phyloP scores from a whole-genome alignment of 371 early-diverging fungal genomes.

The Saksenaea vasiformis region DNA sequence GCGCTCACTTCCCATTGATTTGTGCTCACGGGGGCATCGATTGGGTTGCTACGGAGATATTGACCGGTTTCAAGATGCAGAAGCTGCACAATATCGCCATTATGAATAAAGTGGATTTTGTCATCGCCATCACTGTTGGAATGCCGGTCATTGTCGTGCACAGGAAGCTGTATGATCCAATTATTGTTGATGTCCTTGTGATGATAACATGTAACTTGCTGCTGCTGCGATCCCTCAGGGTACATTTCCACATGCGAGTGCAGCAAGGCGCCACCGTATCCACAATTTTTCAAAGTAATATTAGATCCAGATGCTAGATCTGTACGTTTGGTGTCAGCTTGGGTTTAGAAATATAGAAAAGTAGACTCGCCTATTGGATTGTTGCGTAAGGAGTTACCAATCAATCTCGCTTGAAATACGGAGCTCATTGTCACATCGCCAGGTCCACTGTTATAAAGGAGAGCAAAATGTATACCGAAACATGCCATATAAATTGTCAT shows the following conservation, averaged over 20 bases:
- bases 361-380: slow-evolving; percentile 75
- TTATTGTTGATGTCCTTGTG: slow-evolving; percentile 97
- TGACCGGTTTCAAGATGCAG: slow-evolving; percentile 71
- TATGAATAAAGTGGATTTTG: slow-evolving; percentile 51
- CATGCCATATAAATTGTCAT: slow-evolving; percentile 81
- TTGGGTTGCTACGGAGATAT: slow-evolving; percentile 84
- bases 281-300: slow-evolving; percentile 86
- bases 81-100: slow-evolving; percentile 85
- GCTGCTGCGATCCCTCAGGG: slow-evolving; percentile 68
- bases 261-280: slow-evolving; percentile 90
- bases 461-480: slow-evolving; percentile 91
- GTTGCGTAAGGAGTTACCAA: slow-evolving; percentile 76
- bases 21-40: slow-evolving; percentile 81
- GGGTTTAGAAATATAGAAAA: neutral
- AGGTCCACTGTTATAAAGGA: slow-evolving; percentile 84
- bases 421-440: slow-evolving; percentile 98
- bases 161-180: slow-evolving; percentile 71
- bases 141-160: neutral
- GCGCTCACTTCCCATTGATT: slow-evolving; percentile 88
- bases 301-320: slow-evolving; percentile 92
- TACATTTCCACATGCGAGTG: slow-evolving; percentile 97
- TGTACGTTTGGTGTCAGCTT: slow-evolving; percentile 16
- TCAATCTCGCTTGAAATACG: slow-evolving; percentile 92
- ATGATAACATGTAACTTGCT: slow-evolving; percentile 69
- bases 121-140: slow-evolving; percentile 5